phyloP scores from a whole-genome alignment of 495 filamentous ascomycete genomes.

The Aspergillus egyptiacus region DNA sequence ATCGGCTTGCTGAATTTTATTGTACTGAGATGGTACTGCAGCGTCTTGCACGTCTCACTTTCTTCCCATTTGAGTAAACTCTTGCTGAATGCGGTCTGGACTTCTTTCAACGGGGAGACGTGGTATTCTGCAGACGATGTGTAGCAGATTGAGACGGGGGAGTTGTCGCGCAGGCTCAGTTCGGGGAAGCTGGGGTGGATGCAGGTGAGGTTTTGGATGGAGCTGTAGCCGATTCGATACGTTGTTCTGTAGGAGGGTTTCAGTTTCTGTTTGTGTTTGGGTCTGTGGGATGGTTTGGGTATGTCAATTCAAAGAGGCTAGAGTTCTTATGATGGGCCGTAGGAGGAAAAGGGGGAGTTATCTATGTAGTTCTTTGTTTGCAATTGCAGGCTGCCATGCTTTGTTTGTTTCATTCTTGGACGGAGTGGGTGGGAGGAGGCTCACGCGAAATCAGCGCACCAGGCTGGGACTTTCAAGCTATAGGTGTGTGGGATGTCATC shows the following conservation, averaged over 20 bases:
- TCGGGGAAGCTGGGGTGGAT: conserved; percentile 16
- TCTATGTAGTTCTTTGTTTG: neutral
- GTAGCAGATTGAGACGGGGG: conserved; percentile 20
- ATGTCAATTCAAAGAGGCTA: too few relatives aligned
- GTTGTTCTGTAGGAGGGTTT: conserved; percentile 11
- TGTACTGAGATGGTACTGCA: conserved; percentile 8
- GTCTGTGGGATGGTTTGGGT: neutral
- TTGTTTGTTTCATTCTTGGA: too few relatives aligned
- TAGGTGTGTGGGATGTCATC: conserved; percentile 14
- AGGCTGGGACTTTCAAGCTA: conserved; percentile 14
- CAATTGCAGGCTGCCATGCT: too few relatives aligned
- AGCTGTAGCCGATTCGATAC: conserved; percentile 22
- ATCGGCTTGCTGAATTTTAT: conserved; percentile 2
- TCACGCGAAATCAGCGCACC: conserved; percentile 19
- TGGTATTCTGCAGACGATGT: conserved; percentile 4
- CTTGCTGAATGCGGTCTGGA: conserved; percentile 1
- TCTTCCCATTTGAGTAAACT: conserved; percentile 7
- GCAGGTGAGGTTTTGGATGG: conserved; percentile 17
- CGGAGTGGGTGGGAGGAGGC: neutral
- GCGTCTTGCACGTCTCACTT: conserved; percentile 10
- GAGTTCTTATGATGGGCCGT: too few relatives aligned
- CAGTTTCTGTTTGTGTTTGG: neutral
- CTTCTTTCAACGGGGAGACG: conserved; percentile 3
- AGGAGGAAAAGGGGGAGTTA: too few relatives aligned
- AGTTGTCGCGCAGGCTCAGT: conserved; percentile 11